These are phyloP conservation scores for Saccharomyces jurei DNA, from an alignment of 805 yeast genomes.

Conservation along the genomic window DNA sequence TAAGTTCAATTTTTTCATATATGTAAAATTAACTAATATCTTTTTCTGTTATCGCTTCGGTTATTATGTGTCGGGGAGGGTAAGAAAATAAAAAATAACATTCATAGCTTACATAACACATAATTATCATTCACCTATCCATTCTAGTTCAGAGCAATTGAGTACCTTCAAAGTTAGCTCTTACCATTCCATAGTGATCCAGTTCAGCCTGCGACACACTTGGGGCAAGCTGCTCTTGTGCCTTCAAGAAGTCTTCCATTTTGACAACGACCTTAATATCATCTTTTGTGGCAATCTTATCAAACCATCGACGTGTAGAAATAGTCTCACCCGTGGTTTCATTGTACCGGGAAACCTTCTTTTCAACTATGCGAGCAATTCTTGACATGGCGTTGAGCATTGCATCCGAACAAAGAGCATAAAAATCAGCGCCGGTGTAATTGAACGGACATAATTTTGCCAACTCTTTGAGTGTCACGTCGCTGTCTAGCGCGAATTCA, in stretches of 20 bases:
- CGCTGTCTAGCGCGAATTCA: conserved; percentile 56
- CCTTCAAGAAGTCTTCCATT: conserved; percentile 68
- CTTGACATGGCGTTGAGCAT: conserved; percentile 95
- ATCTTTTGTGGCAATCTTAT: conserved; percentile 56
- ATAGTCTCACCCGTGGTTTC: conserved; percentile 36
- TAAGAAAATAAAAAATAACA: not conserved
- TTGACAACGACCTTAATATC: conserved; percentile 66
- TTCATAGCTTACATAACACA: not conserved
- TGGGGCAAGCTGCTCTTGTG: conserved; percentile 64
- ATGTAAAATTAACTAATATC: not conserved
- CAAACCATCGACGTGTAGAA: conserved; percentile 85
- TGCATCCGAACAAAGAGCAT: conserved; percentile 91
- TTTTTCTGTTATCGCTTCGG: not conserved
- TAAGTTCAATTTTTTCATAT: not conserved
- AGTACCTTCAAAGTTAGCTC: conserved; percentile 59
- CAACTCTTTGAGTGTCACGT: conserved; percentile 49
- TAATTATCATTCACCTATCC: not conserved
- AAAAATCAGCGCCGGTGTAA: conserved; percentile 97
- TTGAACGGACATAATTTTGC: conserved; percentile 75
- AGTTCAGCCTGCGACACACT: conserved; percentile 85
- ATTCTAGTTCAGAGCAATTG: not conserved
- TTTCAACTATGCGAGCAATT: conserved; percentile 69
- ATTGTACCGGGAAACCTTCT: conserved; percentile 49
- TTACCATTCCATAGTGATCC: conserved; percentile 69
- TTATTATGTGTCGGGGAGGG: not conserved